These are phyloP conservation scores for Aphanomyces invadans DNA, from an alignment of 352 stramenopile genomes.

Conservation along the genomic window DNA sequence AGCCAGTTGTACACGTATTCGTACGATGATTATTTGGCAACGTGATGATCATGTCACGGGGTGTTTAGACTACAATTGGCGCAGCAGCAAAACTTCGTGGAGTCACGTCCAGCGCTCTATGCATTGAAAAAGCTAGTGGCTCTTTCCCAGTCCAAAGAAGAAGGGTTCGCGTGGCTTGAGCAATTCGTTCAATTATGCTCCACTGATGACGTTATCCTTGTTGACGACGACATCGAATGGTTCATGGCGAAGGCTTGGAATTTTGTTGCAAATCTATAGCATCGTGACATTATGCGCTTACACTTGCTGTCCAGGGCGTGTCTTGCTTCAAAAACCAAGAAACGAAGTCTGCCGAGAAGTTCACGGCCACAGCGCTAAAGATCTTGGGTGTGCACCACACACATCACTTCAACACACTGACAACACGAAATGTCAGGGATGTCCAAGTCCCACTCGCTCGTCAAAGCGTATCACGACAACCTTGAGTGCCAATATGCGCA, in stretches of 20 bases:
- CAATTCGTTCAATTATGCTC: conserved; percentile 12
- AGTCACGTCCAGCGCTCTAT: not conserved
- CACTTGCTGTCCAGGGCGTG: too few relatives aligned
- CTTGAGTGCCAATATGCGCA: conserved; percentile 7
- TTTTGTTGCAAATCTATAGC: conserved; percentile 18
- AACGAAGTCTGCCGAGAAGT: conserved; percentile 9
- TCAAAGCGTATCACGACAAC: conserved; percentile 2
- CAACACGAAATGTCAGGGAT: not conserved
- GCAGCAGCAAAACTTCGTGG: conserved; percentile 11
- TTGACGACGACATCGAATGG: conserved; percentile 23
- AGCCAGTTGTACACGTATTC: conserved; percentile 15
- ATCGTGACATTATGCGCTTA: too few relatives aligned
- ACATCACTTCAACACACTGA: not conserved
- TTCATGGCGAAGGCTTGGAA: conserved; percentile 21
- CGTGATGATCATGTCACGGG: not conserved
- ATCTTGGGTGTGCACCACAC: not conserved
- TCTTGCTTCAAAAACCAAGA: conserved; percentile 24
- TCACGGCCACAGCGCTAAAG: conserved; percentile 3
- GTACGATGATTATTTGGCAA: not conserved
- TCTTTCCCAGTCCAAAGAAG: conserved; percentile 16
- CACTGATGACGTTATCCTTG: not conserved
- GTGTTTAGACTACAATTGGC: conserved; percentile 21
- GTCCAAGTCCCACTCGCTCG: not conserved
- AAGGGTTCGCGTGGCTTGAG: conserved; percentile 16
- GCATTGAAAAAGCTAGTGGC: conserved; percentile 16